phyloP scores from a whole-genome alignment of 2,329 filamentous ascomycete genomes.

The Botrytis porri region DNA sequence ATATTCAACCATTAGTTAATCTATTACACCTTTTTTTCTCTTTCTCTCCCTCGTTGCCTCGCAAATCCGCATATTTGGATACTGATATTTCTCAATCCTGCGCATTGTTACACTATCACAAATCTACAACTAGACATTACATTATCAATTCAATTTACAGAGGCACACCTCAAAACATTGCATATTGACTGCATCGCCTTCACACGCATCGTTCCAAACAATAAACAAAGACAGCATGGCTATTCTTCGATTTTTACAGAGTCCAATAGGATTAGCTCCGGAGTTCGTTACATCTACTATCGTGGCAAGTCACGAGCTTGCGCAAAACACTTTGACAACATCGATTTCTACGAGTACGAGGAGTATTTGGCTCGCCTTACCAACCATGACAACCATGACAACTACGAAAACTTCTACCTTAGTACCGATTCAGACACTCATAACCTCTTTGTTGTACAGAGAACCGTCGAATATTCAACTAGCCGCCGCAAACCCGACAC shows the following conservation, averaged over 20 bases:
- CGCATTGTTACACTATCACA: slow-evolving; percentile 12
- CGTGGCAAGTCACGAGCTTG: neutral
- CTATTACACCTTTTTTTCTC: neutral
- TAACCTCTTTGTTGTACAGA: neutral
- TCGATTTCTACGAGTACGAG: neutral
- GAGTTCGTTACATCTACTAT: neutral
- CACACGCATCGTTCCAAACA: neutral
- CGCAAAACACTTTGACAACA: neutral
- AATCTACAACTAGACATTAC: neutral
- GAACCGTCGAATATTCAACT: neutral
- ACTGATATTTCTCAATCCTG: neutral
- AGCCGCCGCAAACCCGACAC: neutral
- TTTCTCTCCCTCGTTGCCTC: neutral
- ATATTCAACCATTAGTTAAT: neutral
- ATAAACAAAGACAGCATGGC: slow-evolving; percentile 2
- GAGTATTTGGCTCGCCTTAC: neutral
- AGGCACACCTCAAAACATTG: neutral
- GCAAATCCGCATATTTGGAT: neutral
- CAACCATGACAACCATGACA: neutral
- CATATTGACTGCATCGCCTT: neutral
- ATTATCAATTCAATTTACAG: neutral
- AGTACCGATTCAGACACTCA: neutral
- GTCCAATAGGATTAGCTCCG: neutral
- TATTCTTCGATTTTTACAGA: neutral
- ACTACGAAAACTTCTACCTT: neutral